Evolutionary conservation across 371 early-diverging fungal genomes (phyloP), one percentile per base, ranked within the genome.

Genomic region (Lichtheimia hyalospora): DNA sequence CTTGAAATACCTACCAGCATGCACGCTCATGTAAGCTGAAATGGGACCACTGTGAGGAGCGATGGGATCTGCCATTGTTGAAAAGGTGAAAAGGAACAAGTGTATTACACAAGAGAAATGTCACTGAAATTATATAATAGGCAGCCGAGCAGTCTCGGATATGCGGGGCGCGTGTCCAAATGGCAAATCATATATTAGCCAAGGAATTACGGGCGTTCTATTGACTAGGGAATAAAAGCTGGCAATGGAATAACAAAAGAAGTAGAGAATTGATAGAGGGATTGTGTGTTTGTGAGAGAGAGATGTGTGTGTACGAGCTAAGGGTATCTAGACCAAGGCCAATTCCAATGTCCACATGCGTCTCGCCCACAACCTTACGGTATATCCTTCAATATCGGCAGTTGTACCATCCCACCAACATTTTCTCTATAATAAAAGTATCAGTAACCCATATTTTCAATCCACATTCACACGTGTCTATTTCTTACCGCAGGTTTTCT

Each of bases 321-420:
- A 54, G 56, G 42, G 52, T 51, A 62, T 55, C 75, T 84, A 89
- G 49, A 90, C 85, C 28, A 92, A 74, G 42, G 88, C 91, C 62
- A 92, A 70, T 68, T 92, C 93, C 58, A 92, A 71, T 13, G 92
- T 91, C 93, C 93, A 92, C 41, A 89, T 91, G 54, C 92, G 80
- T 68, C 93, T 75, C 66, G 89, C 89, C 93, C 93, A 92, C 58
- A 92, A 67, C 62, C 88, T 79, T 51, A 91, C 83, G 13, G 86
- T 74, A 54, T 84, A 73, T 61, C 79, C 77, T 41, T 82, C 78
- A 5, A 89, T 71, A 60, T 84, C 82, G 20, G 87, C 81, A 52
- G 88, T 84, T 52, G 74, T 84, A 14, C 90, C 90, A 69, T 92
- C 92, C 93, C 93, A 92, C 93, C 93, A 90, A 73, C 91, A 90